phyloP scores from a whole-genome alignment of 202 grass and related monocot genomes.

The Eragrostis tef region DNA sequence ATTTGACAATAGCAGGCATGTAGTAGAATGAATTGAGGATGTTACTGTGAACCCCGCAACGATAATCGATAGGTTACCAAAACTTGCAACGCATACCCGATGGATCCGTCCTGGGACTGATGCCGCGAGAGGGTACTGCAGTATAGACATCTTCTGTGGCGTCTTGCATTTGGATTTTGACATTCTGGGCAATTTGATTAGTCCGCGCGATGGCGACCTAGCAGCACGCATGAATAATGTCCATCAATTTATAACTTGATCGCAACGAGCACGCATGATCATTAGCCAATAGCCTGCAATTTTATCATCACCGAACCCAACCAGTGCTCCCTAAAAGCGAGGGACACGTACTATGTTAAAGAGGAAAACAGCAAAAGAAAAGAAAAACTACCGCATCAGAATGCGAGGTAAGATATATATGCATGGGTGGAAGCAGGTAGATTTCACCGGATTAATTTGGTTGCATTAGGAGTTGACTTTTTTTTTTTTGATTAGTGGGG shows the following conservation, averaged over 20 bases:
- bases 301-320: neutral
- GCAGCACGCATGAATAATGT: neutral
- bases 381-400: neutral
- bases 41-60: neutral
- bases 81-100: conserved; percentile 33
- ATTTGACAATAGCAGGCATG: no score
- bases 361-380: neutral
- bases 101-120: neutral
- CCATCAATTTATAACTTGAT: no score
- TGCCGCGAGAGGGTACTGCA: conserved; percentile 8
- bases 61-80: neutral
- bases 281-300: no score
- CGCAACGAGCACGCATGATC: no score
- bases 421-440: neutral
- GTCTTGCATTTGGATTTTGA: conserved; percentile 50
- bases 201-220: conserved; percentile 11
- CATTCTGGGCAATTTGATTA: conserved; percentile 44
- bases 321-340: no score
- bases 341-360: no score
- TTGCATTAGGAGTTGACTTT: conserved; percentile 62
- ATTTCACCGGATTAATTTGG: conserved; percentile 44
- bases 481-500: neutral
- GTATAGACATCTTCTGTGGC: conserved; percentile 5
- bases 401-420: neutral
- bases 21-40: no score